Percentiles rank a stretch among this genome's conserved stretches.
Conservation (phyloP, 129 eudicot species). For the Sambucus nigra region DNA sequence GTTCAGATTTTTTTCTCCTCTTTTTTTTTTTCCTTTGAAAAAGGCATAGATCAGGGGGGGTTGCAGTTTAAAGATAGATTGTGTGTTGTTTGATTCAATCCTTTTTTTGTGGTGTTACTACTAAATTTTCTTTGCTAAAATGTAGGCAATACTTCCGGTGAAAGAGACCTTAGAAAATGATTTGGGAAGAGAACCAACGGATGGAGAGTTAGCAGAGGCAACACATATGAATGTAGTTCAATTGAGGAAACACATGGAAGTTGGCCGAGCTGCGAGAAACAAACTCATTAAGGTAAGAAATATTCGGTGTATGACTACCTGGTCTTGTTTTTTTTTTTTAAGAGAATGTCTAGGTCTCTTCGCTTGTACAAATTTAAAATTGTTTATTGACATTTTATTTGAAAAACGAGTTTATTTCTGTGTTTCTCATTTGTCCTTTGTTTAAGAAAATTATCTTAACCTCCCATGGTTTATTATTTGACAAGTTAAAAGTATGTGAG, state of each 20-base stretch:
- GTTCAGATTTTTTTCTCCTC: not conserved
- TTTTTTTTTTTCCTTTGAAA: constrained; percentile 1
- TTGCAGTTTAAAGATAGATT: no score
- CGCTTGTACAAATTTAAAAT: no score
- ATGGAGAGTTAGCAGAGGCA: constrained; percentile 74
- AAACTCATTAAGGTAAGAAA: constrained; percentile 75
- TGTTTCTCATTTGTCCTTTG: no score
- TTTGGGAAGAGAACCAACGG: constrained; percentile 72
- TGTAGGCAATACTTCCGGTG: constrained; percentile 58
- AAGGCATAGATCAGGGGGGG: no score
- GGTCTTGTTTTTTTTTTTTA: no score
- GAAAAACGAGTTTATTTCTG: no score
- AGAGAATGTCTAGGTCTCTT: no score
- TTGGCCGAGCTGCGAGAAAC: constrained; percentile 81
- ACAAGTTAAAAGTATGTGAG: no score
- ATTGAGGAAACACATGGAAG: constrained; percentile 52
- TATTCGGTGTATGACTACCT: not conserved
- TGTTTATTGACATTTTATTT: no score
- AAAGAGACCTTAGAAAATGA: constrained; percentile 54
- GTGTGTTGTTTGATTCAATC: not conserved
- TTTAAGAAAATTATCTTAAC: no score
- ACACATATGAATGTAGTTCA: constrained; percentile 47
- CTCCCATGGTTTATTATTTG: no score
- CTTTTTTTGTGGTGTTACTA: not conserved
- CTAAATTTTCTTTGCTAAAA: constrained; percentile 8